Conservation (phyloP, 352 stramenopile species). For the Phytophthora nicotianae region DNA sequence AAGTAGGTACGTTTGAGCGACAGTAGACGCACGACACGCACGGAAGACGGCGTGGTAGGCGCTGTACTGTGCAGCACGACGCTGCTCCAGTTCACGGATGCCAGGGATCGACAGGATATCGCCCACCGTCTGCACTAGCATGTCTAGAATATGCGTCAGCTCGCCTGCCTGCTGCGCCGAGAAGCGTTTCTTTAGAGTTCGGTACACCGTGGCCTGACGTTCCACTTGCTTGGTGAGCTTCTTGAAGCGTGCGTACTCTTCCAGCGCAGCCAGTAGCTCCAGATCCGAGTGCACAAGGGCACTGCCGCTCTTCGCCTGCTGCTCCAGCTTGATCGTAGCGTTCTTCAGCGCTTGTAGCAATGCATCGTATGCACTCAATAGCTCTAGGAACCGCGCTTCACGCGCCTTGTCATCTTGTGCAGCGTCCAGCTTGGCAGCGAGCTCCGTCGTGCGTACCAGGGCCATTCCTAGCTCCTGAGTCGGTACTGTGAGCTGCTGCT, state of each 20-base stretch:
- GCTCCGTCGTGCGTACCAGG: slow-evolving; percentile 75
- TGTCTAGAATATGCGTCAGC: slow-evolving; percentile 81
- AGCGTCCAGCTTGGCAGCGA: slow-evolving; percentile 66
- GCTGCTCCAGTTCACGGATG: slow-evolving; percentile 56
- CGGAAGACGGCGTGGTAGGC: slow-evolving; percentile 77
- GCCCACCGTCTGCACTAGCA: slow-evolving; percentile 81
- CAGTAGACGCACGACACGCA: slow-evolving; percentile 59
- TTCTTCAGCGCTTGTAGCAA: slow-evolving; percentile 73
- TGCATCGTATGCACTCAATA: slow-evolving; percentile 77
- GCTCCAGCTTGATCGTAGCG: slow-evolving; percentile 64
- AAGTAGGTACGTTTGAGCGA: slow-evolving; percentile 72
- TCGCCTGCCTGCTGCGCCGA: slow-evolving; percentile 60
- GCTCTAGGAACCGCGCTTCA: slow-evolving; percentile 68
- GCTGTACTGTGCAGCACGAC: slow-evolving; percentile 61
- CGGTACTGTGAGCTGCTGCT: slow-evolving; percentile 72
- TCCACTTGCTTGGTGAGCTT: slow-evolving; percentile 82
- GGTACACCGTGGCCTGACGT: slow-evolving; percentile 63
- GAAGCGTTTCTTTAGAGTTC: slow-evolving; percentile 60
- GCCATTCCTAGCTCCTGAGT: slow-evolving; percentile 76
- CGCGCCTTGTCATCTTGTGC: slow-evolving; percentile 66
- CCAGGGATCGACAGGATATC: slow-evolving; percentile 77
- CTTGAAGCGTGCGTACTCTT: slow-evolving; percentile 76
- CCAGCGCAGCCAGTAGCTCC: slow-evolving; percentile 62
- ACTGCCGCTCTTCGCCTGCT: slow-evolving; percentile 79
- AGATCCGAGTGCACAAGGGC: slow-evolving; percentile 77